These are phyloP conservation scores for Guadua angustifolia DNA, from an alignment of 176 grass and related monocot species.

Conservation along the genomic window DNA sequence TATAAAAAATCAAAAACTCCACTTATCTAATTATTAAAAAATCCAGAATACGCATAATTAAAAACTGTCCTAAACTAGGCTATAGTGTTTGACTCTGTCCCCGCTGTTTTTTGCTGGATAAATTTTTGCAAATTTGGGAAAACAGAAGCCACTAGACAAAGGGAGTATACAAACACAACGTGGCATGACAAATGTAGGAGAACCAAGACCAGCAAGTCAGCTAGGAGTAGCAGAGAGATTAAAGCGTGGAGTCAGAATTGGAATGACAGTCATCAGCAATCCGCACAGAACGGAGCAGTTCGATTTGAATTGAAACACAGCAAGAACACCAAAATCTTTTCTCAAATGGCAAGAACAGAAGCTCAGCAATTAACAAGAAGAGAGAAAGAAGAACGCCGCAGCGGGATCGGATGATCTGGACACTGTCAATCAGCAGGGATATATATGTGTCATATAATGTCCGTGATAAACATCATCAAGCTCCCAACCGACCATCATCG, in stretches of 20 bases:
- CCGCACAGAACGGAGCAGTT: neutral
- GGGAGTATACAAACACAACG: neutral
- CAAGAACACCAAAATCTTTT: neutral
- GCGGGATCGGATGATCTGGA: neutral
- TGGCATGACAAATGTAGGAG: neutral
- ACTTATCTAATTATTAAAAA: too few relatives aligned
- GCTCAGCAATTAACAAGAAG: neutral
- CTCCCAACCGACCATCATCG: neutral
- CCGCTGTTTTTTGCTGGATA: neutral
- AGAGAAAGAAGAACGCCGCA: neutral
- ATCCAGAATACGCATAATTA: too few relatives aligned
- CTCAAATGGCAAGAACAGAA: neutral
- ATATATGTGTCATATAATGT: neutral
- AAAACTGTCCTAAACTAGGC: too few relatives aligned
- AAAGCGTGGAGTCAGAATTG: conserved; percentile 28
- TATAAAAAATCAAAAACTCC: too few relatives aligned
- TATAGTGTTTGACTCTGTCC: too few relatives aligned
- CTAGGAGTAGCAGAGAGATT: neutral
- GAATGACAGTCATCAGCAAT: conserved; percentile 51
- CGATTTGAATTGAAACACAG: neutral
- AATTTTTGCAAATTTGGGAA: neutral
- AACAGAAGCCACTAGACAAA: neutral
- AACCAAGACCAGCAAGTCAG: neutral
- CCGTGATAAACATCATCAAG: neutral
- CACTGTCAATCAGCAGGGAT: neutral